Percentiles rank a stretch among this genome's conserved stretches.
Evolutionary conservation across 257 asterid species (phyloP).

Genomic region (Solanum pennellii): DNA sequence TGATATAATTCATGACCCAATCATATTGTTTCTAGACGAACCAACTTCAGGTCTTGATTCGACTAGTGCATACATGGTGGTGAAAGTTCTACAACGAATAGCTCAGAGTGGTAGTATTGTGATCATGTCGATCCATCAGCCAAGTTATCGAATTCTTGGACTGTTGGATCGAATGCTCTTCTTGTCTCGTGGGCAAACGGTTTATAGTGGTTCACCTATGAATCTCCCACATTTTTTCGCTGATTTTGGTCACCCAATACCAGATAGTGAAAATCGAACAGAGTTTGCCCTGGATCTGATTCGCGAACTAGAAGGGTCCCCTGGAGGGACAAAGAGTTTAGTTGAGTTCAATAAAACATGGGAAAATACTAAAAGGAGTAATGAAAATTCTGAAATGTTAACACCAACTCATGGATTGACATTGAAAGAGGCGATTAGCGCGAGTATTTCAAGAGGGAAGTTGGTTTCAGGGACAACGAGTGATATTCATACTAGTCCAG

Average conservation of each 20-base stretch:
- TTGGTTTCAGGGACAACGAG: slow-evolving; percentile 46
- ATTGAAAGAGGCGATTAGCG: slow-evolving; percentile 54
- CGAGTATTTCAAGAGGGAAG: slow-evolving; percentile 66
- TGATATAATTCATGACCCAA: slow-evolving; percentile 81
- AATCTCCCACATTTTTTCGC: slow-evolving; percentile 42
- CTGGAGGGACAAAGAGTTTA: slow-evolving; percentile 53
- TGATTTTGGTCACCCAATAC: slow-evolving; percentile 73
- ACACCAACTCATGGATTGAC: slow-evolving; percentile 21
- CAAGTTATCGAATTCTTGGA: slow-evolving; percentile 61
- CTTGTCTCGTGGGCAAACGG: slow-evolving; percentile 63
- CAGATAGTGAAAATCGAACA: slow-evolving; percentile 48
- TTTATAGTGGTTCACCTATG: slow-evolving; percentile 60
- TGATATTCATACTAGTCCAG: not conserved
- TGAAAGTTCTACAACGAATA: slow-evolving; percentile 62
- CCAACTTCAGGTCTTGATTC: slow-evolving; percentile 85
- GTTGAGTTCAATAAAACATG: slow-evolving; percentile 57
- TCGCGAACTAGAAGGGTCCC: slow-evolving; percentile 63
- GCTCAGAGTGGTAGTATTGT: slow-evolving; percentile 81
- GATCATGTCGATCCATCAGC: slow-evolving; percentile 79
- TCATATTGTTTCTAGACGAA: slow-evolving; percentile 58
- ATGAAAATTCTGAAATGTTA: not conserved
- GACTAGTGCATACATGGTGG: slow-evolving; percentile 82
- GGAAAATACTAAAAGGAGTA: slow-evolving; percentile 27
- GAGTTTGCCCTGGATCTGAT: slow-evolving; percentile 72
- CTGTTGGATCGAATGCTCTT: slow-evolving; percentile 54